phyloP scores from a whole-genome alignment of 2,329 filamentous ascomycete species.

The Dactylellina haptotyla region DNA sequence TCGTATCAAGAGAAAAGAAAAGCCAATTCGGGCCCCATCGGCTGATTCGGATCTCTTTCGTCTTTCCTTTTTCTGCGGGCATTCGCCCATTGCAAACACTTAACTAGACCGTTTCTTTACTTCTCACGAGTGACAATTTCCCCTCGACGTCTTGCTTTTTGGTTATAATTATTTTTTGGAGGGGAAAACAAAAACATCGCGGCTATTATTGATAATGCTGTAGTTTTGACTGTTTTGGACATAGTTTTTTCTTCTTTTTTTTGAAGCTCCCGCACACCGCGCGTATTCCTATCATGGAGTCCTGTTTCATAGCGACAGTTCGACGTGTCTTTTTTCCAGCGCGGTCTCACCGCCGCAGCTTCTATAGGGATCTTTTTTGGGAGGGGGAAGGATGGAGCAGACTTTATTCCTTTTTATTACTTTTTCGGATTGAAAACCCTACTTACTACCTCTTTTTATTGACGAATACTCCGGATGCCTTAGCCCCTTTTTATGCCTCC shows the following conservation, averaged over 20 bases:
- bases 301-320: constrained; percentile 53
- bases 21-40: no score
- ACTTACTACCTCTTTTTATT: background rate
- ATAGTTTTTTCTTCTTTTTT: background rate
- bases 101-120: constrained; percentile 16
- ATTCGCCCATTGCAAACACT: constrained; percentile 33
- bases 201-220: constrained; percentile 54
- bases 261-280: constrained; percentile 12
- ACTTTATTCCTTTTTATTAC: background rate
- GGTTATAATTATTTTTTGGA: constrained; percentile 18
- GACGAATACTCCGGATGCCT: constrained; percentile 14
- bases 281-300: constrained; percentile 37
- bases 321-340: constrained; percentile 16
- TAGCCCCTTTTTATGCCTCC: constrained; percentile 36
- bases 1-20: constrained; percentile 2
- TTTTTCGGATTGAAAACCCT: no score
- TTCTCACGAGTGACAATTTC: constrained; percentile 22
- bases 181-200: constrained; percentile 45
- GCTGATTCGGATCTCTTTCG: constrained; percentile 3
- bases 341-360: background rate
- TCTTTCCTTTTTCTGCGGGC: constrained; percentile 10
- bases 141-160: no score
- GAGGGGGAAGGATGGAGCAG: no score
- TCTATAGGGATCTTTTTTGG: background rate
- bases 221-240: constrained; percentile 19